phyloP scores from a whole-genome alignment of 129 eudicot genomes.

The Tanacetum coccineum region DNA sequence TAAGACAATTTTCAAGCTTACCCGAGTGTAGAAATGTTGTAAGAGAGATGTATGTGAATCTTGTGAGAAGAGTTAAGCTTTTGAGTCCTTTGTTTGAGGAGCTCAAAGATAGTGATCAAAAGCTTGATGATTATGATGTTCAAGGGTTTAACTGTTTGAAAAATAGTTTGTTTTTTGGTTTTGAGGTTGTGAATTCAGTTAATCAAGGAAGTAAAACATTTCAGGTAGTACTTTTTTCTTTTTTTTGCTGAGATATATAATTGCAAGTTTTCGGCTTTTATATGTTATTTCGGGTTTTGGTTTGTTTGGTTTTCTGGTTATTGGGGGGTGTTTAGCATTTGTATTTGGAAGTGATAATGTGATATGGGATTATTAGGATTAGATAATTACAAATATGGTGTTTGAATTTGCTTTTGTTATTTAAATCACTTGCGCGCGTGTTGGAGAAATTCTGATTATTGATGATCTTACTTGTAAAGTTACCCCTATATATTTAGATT shows the following conservation, averaged over 20 bases:
- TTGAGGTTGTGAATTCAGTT: not conserved
- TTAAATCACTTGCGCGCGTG: no score
- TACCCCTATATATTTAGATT: no score
- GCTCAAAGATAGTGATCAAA: constrained; percentile 44
- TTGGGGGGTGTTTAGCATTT: no score
- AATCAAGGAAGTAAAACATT: constrained; percentile 13
- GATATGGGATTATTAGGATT: no score
- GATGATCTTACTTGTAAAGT: no score
- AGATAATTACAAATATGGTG: no score
- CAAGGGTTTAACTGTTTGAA: constrained; percentile 41
- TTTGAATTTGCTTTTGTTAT: no score
- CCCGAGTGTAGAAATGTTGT: constrained; percentile 61
- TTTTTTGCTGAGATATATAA: not conserved
- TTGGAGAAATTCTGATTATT: no score
- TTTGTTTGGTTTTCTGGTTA: no score
- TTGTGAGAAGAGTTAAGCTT: constrained; percentile 68
- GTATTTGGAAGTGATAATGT: no score
- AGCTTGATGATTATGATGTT: constrained; percentile 37
- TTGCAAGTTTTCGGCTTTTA: no score
- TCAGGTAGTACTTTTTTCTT: not conserved
- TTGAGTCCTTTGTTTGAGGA: constrained; percentile 81
- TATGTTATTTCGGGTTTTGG: no score
- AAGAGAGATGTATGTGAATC: constrained; percentile 58
- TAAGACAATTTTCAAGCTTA: constrained; percentile 43
- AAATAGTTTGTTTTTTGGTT: constrained; percentile 18